These are phyloP conservation scores for Phytophthora pluvialis DNA, from an alignment of 352 stramenopile species.

Conservation along the genomic window DNA sequence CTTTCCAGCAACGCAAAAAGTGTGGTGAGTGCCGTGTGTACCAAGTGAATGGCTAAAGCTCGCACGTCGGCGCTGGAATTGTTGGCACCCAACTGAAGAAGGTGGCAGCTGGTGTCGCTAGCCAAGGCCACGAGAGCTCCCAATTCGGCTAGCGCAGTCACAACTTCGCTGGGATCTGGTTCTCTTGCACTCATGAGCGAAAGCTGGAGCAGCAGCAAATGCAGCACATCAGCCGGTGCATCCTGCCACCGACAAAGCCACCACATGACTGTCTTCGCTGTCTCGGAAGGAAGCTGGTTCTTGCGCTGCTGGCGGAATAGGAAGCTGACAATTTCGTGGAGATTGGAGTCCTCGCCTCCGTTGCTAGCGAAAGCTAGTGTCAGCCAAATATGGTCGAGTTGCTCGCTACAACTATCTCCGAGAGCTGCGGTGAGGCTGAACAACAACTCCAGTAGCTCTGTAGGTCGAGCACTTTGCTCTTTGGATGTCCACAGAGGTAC, in stretches of 20 bases:
- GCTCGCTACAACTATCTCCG: slow-evolving; percentile 42
- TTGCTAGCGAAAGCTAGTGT: slow-evolving; percentile 54
- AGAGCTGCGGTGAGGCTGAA: slow-evolving; percentile 61
- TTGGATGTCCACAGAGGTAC: slow-evolving; percentile 26
- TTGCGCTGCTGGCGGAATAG: slow-evolving; percentile 55
- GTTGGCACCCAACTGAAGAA: slow-evolving; percentile 18
- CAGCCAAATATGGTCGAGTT: slow-evolving; percentile 74
- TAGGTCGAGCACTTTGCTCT: slow-evolving; percentile 8
- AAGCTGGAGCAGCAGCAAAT: slow-evolving; percentile 21
- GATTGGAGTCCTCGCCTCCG: slow-evolving; percentile 12
- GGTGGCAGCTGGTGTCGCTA: slow-evolving; percentile 33
- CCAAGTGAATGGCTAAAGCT: slow-evolving; percentile 33
- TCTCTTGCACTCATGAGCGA: slow-evolving; percentile 3
- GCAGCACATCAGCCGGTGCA: slow-evolving; percentile 51
- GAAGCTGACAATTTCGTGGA: slow-evolving; percentile 29
- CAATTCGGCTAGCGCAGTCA: slow-evolving; percentile 24
- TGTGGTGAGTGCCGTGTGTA: slow-evolving; percentile 30
- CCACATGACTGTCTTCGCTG: slow-evolving; percentile 64
- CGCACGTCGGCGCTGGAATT: slow-evolving; percentile 16
- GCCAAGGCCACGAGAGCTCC: slow-evolving; percentile 34
- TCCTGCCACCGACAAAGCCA: slow-evolving; percentile 73
- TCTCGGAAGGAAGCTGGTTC: slow-evolving; percentile 38
- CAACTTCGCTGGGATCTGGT: slow-evolving; percentile 4
- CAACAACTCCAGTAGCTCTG: slow-evolving; percentile 50
- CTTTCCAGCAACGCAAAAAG: slow-evolving; percentile 27